Base-by-base conservation (phyloP, 495 filamentous ascomycete genomes). In the Letharia lupina region DNA sequence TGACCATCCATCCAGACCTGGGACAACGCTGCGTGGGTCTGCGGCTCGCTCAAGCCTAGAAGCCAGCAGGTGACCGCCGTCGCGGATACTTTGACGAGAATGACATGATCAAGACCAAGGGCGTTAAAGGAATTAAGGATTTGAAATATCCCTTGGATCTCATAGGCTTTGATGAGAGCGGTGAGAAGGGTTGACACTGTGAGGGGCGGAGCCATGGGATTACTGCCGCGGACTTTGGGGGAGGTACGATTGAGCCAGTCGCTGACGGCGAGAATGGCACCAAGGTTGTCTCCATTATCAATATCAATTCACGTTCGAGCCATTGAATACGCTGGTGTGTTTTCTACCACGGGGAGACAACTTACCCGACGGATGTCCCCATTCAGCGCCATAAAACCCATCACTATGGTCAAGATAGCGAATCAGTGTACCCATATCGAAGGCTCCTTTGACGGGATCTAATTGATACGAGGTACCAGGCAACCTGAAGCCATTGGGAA, bases 401-500 rank as follows among this genome's bases (percentile, higher is more conserved):
- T 81, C 79, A 61, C 80, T 81, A 59, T 80, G 78, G 66, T 81
- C 80, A 28, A 80, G 69, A 66, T 80, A 80, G 10, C 77, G 72
- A 23, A 81, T 77, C 65, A 80, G 63, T 11, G 73, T 65, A 5
- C 77, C 77, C 41, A 81, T n/a, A 58, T 77, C 74, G 54, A 80
- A 81, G 9, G 78, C 74, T 3, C 79, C 79, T 57, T 79, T 72
- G 0, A 80, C 41, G 3, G 73, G 72, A 65, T 81, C 78, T 3
- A 79, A 60, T 7, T 69, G 37, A 23, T 71, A 69, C 18, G 45
- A 7, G 13, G 79, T 81, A 1, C 79, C 79, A 2, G 79, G 79
- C 1, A 81, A 60, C 40, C 67, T 68, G 68, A 80, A 80, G 16
- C 79, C 79, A 63, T 72, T 62, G 18, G 73, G 71, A 5, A 76